A percentile compares a stretch with the other conserved stretches of the same genome.
Evolutionary conservation across 164 flowering plant genomes (phyloP).

Genomic region (Aristolochia californica): DNA sequence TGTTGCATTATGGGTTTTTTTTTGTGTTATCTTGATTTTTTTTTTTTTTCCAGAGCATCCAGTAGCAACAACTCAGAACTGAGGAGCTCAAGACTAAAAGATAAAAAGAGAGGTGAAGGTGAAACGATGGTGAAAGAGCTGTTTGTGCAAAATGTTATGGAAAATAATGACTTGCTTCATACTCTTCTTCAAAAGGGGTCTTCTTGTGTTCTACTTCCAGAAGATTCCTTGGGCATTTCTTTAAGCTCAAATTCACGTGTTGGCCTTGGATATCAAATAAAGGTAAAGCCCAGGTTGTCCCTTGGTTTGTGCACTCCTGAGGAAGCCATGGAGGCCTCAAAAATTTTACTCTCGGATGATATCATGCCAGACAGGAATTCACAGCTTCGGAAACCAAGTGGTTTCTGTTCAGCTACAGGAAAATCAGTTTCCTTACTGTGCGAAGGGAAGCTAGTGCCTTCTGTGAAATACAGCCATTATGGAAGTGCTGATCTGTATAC

Average conservation of each 20-base stretch:
- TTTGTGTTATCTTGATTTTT: too few relatives aligned
- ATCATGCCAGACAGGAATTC: constrained; percentile 23
- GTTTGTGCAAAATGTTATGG: constrained; percentile 58
- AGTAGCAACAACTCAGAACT: constrained; percentile 39
- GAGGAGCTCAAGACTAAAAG: constrained; percentile 82
- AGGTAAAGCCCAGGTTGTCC: constrained; percentile 34
- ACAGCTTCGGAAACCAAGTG: constrained; percentile 20
- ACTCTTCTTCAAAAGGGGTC: constrained; percentile 61
- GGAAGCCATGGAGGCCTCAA: constrained; percentile 29
- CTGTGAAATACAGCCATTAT: constrained; percentile 5
- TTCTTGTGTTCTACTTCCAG: constrained; percentile 62
- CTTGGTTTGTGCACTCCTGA: constrained; percentile 35
- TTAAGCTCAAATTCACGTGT: constrained; percentile 33
- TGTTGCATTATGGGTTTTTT: too few relatives aligned
- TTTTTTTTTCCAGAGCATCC: constrained; percentile 39
- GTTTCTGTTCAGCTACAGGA: constrained; percentile 31
- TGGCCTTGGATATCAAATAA: constrained; percentile 29
- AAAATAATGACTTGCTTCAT: constrained; percentile 62
- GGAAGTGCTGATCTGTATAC: constrained; percentile 15
- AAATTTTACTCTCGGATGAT: constrained; percentile 20
- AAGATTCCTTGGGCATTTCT: constrained; percentile 41
- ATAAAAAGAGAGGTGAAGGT: constrained; percentile 80
- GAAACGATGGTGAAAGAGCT: constrained; percentile 68
- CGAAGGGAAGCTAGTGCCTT: constrained; percentile 19
- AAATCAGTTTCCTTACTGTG: constrained; percentile 27